Evolutionary conservation across 164 flowering plant species (phyloP).

Genomic region (Cinnamomum chago): DNA sequence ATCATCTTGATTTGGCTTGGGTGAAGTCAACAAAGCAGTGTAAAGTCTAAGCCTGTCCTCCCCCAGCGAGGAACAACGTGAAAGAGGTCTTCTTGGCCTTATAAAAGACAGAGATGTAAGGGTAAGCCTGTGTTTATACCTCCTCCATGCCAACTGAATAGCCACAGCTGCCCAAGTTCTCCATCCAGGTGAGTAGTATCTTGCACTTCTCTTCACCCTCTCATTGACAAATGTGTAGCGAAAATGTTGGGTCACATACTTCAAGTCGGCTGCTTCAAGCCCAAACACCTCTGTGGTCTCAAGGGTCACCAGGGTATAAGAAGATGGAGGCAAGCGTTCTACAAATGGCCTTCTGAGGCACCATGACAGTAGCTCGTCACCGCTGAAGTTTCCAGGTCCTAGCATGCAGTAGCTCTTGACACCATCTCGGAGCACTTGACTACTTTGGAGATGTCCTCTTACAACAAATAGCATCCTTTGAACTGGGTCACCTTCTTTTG

Average conservation of each 20-base stretch:
- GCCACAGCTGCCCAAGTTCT: constrained; percentile 99
- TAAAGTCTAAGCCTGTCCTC: constrained; percentile 86
- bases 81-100: constrained; percentile 78
- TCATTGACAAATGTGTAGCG: constrained; percentile 88
- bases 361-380: constrained; percentile 95
- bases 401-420: constrained; percentile 89
- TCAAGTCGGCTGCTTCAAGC: constrained; percentile 81
- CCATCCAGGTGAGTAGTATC: constrained; percentile 96
- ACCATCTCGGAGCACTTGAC: constrained; percentile 84
- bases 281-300: constrained; percentile 94
- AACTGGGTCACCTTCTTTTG: constrained; percentile 92
- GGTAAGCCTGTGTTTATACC: constrained; percentile 72
- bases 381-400: constrained; percentile 96
- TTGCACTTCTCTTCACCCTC: constrained; percentile 74
- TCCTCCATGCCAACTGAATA: constrained; percentile 87
- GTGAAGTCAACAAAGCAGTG: constrained; percentile 85
- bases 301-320: constrained; percentile 64
- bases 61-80: constrained; percentile 71
- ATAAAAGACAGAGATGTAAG: constrained; percentile 81
- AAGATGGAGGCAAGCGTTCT: constrained; percentile 84
- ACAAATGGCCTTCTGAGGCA: constrained; percentile 80
- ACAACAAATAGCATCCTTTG: constrained; percentile 89
- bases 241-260: constrained; percentile 91
- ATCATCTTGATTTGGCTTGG: constrained; percentile 88
- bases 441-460: constrained; percentile 87